Conservation (phyloP, 768 basidiomycete species). For the Roridomyces roridus region DNA sequence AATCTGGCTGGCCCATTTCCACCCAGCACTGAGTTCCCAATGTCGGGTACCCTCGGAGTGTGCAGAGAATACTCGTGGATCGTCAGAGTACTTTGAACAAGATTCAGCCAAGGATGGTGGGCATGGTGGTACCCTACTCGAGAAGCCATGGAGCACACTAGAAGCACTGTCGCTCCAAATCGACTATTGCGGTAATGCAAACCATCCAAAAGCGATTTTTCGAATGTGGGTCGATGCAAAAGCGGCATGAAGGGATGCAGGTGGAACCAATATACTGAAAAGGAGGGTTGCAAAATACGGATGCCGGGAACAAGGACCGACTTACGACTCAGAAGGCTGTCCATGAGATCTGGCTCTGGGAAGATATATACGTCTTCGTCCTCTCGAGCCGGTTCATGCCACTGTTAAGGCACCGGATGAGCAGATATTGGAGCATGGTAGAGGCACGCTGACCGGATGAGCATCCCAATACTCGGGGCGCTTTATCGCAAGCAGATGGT, state of each 20-base stretch:
- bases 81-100: constrained; percentile 31
- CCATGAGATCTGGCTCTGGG: constrained; percentile 44
- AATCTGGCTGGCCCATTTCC: constrained; percentile 40
- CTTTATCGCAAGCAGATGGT: constrained; percentile 18
- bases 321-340: constrained; percentile 39
- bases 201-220: constrained; percentile 30
- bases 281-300: background rate
- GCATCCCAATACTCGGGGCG: constrained; percentile 29
- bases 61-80: constrained; percentile 39
- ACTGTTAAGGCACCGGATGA: constrained; percentile 1
- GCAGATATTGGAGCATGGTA: background rate
- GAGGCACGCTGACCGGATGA: constrained; percentile 32
- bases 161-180: constrained; percentile 43
- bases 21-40: constrained; percentile 33
- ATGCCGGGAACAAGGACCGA: background rate
- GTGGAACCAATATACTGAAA: constrained; percentile 39
- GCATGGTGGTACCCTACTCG: constrained; percentile 35
- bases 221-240: constrained; percentile 46
- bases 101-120: background rate
- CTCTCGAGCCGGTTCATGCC: constrained; percentile 25
- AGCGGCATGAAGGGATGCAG: constrained; percentile 42
- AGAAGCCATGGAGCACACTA: constrained; percentile 49
- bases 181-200: constrained; percentile 36
- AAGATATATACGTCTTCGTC: constrained; percentile 33
- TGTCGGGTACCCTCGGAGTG: constrained; percentile 25